Evolutionary conservation across 352 stramenopile genomes (phyloP), one percentile per base, ranked within the genome.

Genomic region (Globisporangium nunn): DNA sequence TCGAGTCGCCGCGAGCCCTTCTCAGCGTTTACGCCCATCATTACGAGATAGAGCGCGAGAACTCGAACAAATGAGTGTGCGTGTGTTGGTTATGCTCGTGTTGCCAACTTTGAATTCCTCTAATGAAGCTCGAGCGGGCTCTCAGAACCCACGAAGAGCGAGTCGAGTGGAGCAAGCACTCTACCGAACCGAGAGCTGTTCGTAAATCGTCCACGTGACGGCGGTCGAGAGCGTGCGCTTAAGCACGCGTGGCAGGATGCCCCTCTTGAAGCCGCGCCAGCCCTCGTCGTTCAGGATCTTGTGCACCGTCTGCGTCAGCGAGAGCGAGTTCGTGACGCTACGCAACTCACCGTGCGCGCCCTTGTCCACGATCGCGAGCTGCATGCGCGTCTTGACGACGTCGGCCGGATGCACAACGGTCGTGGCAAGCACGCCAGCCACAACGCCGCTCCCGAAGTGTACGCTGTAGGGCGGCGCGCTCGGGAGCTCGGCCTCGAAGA

Each of bases 131-230:
- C 23, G 23, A 23, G 23, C 6, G 30, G n/a, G 33, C 33, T 4
- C 6, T 18, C 6, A 6, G 11, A n/a, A 11, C 43, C 17, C 18
- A 23, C n/a, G 43, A 23, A 23, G 23, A 48, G 43, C 15, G 43
- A 48, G 17, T 56, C 41, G 37, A 23, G 23, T 23, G 23, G 23
- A 23, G 23, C 23, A 23, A 23, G 23, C 23, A 23, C 48, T 18
- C 54, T 83, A 88, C 50, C 70, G 69, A 41, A 88, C 60, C 3
- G 79, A 88, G 28, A 93, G 69, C 50, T 92, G 76, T 81, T 99
- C 97, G 78, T 99, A 99, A 50, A 98, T 98, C 12, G 96, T 99
- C 97, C 97, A 99, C 15, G 91, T 98, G 61, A 99, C 96, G 17
- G 97, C 97, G 4, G 98, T 98, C n/a, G 93, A 96, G 33, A 98